A percentile compares a stretch with the other conserved stretches of the same genome.
Conservation (phyloP, 2,329 filamentous ascomycete genomes). For the Berkeleyomyces rouxiae region DNA sequence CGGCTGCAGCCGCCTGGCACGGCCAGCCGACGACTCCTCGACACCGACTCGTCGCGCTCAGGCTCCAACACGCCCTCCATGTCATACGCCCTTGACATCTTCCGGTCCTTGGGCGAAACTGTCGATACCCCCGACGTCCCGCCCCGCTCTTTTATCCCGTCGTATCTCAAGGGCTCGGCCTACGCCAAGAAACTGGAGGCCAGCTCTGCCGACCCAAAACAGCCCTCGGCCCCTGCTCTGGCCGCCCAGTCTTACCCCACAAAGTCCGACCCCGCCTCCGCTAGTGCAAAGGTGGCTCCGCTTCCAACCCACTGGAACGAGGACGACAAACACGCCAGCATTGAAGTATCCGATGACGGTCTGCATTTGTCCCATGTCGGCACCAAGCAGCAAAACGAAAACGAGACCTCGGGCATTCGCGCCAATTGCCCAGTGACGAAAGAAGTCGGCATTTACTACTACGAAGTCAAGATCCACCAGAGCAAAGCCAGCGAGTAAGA, state of each 20-base stretch:
- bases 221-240: not conserved
- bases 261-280: conserved; percentile 20
- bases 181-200: conserved; percentile 65
- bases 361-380: conserved; percentile 49
- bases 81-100: conserved; percentile 37
- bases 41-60: not conserved
- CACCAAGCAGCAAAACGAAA: conserved; percentile 26
- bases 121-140: conserved; percentile 17
- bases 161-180: conserved; percentile 62
- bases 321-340: conserved; percentile 13
- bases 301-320: conserved; percentile 58
- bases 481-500: conserved; percentile 39
- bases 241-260: not conserved
- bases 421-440: conserved; percentile 75
- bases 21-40: not conserved
- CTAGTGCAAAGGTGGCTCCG: conserved; percentile 33
- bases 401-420: conserved; percentile 69
- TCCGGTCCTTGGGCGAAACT: conserved; percentile 22
- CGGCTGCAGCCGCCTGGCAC: not conserved
- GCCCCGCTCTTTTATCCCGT: conserved; percentile 48
- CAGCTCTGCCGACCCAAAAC: conserved; percentile 28
- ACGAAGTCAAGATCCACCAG: conserved; percentile 45
- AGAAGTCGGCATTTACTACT: conserved; percentile 91
- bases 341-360: conserved; percentile 62
- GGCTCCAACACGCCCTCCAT: conserved; percentile 25